Base-by-base conservation (phyloP, 208 protist species). In the Leishmania lainsoni region DNA sequence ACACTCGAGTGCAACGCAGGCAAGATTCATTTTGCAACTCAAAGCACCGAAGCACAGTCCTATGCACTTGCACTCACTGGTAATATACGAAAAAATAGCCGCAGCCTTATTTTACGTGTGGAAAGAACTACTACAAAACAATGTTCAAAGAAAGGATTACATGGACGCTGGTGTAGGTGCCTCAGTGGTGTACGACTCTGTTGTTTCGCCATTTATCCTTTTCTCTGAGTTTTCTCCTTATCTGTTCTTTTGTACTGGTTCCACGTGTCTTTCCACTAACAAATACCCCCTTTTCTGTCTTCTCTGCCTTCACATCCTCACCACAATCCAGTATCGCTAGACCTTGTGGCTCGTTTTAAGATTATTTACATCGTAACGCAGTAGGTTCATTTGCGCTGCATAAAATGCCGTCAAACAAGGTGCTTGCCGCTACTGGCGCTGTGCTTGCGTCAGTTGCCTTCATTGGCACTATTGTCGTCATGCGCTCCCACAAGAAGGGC, bases 381-480 rank as follows among this genome's bases (percentile, higher is more conserved):
- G 32, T 42, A 78, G 39, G n/a, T 26, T 45, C 51, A 20, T 32
- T 48, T 16, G 29, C 70, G 39, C 48, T 42, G 35, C 22, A 76
- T 61, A 45, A 29, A 63, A 76, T 88, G 85, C 45, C 85, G 2
- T 86, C 81, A 3, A 86, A 83, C 1, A 88, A 82, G 45, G 70
- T 68, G 3, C 39, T 83, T 66, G 58, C 66, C 6, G 76, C 61
- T 29, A 80, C 58, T 45, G 82, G 75, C 51, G 82, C 76, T 4
- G 82, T 80, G 12, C 80, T 77, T 17, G 84, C 80, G 59, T 68
- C 81, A 4, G 81, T 79, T 20, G 86, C 79, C 29, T 58, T 83
- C 17, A 78, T 86, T 22, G 82, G 77, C 26, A 35, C 79, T 6
- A 79, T 78, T 9, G 86, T 66, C 5, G 75, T 79, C 42, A 35